phyloP scores from a whole-genome alignment of 2,329 filamentous ascomycete genomes.

The Cylindrodendrum hubeiense region DNA sequence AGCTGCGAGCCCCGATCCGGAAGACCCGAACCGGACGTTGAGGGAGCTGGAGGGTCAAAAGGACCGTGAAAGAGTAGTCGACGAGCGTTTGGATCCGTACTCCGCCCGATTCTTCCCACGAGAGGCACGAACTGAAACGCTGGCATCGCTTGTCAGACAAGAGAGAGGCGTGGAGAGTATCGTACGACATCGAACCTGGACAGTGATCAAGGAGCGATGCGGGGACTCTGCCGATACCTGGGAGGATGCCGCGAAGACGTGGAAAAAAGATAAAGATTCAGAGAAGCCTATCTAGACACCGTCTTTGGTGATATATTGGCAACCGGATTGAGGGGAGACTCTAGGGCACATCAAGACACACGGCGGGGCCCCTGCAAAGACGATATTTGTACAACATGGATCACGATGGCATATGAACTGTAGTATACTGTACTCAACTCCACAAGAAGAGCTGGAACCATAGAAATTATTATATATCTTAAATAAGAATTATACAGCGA shows the following conservation, averaged over 20 bases:
- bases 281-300: slow-evolving; percentile 17
- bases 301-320: not conserved
- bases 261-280: slow-evolving; percentile 60
- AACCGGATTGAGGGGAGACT: not conserved
- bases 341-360: not conserved
- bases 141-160: slow-evolving; percentile 80
- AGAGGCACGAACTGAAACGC: slow-evolving; percentile 83
- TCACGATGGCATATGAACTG: slow-evolving; percentile 24
- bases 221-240: slow-evolving; percentile 68
- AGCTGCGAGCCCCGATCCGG: slow-evolving; percentile 86
- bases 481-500: not conserved
- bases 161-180: slow-evolving; percentile 84
- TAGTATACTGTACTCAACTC: slow-evolving; percentile 32
- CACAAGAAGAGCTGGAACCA: slow-evolving; percentile 16
- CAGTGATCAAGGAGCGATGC: slow-evolving; percentile 81
- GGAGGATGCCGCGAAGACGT: slow-evolving; percentile 74
- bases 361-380: not conserved
- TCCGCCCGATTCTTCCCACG: slow-evolving; percentile 83
- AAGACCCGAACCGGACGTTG: slow-evolving; percentile 82
- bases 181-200: slow-evolving; percentile 86
- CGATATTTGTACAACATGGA: slow-evolving; percentile 28
- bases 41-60: slow-evolving; percentile 78
- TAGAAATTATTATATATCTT: not conserved
- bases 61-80: slow-evolving; percentile 79
- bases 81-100: slow-evolving; percentile 94